phyloP scores from a whole-genome alignment of 1,284 basidiomycete genomes.

The Irpex lacteus region DNA sequence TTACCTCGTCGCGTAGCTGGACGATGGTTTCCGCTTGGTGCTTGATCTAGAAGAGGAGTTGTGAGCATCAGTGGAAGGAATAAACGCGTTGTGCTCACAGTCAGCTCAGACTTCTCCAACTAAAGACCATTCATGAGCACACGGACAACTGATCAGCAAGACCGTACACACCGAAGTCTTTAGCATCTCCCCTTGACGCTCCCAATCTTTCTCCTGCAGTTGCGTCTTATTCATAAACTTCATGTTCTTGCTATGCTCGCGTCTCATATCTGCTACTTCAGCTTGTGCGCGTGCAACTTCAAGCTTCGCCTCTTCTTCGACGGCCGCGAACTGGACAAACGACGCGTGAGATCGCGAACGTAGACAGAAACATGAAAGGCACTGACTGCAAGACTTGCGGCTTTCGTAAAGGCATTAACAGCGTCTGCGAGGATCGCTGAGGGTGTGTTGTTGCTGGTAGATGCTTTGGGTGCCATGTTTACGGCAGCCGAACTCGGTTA shows the following conservation, averaged over 20 bases:
- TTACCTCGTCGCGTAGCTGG: constrained; percentile 58
- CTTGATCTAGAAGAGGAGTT: constrained; percentile 37
- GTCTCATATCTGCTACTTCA: constrained; percentile 44
- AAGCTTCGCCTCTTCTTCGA: constrained; percentile 24
- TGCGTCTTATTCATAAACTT: constrained; percentile 42
- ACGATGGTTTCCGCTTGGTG: constrained; percentile 59
- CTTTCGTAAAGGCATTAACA: constrained; percentile 25
- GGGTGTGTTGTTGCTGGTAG: constrained; percentile 11
- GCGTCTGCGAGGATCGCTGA: constrained; percentile 26
- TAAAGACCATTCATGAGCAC: constrained; percentile 20
- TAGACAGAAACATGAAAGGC: neutral
- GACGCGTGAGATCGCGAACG: neutral
- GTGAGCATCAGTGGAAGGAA: constrained; percentile 8
- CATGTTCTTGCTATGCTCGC: constrained; percentile 54
- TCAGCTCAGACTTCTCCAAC: constrained; percentile 56
- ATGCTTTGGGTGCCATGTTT: constrained; percentile 1
- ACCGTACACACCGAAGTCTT: constrained; percentile 49
- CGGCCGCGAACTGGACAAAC: constrained; percentile 22
- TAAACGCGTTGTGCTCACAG: constrained; percentile 34
- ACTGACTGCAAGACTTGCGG: constrained; percentile 26
- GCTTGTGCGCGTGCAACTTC: constrained; percentile 39
- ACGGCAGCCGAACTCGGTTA: neutral
- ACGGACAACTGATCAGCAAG: constrained; percentile 26
- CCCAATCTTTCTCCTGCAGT: constrained; percentile 47
- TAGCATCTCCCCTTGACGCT: constrained; percentile 44